These are phyloP conservation scores for Bidens hawaiensis DNA, from an alignment of 140 eudicot genomes.

Conservation along the genomic window DNA sequence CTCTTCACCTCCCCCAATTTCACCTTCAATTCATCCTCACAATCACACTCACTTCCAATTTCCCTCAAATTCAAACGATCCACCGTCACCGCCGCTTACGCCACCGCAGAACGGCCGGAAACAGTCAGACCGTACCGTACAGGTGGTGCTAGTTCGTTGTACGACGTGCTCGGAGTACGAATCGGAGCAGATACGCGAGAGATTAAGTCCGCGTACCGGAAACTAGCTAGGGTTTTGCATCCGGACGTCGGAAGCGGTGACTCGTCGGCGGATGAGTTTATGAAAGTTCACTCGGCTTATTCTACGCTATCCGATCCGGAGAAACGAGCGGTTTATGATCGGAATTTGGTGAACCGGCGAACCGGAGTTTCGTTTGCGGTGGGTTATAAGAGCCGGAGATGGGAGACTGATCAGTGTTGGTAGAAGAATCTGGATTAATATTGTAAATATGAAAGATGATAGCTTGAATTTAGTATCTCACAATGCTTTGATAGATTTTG, in stretches of 20 bases:
- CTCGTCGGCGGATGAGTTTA: conserved; percentile 52
- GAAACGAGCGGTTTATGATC: conserved; percentile 64
- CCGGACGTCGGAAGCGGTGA: conserved; percentile 50
- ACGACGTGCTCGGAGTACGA: conserved; percentile 61
- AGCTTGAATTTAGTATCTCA: background rate
- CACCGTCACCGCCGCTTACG: too few species aligned
- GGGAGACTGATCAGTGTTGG: too few species aligned
- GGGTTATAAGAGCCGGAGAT: too few species aligned
- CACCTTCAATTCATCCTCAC: too few species aligned
- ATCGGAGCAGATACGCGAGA: conserved; percentile 51
- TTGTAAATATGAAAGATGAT: too few species aligned
- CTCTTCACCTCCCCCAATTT: conserved; percentile 20
- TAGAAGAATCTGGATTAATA: too few species aligned
- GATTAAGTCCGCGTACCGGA: conserved; percentile 66
- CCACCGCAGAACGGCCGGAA: conserved; percentile 26
- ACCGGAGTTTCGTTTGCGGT: conserved; percentile 14
- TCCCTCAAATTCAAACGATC: conserved; percentile 14
- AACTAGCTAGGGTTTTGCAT: conserved; percentile 57
- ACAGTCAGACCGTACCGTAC: background rate
- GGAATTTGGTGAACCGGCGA: conserved; percentile 22
- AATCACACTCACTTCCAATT: conserved; percentile 12
- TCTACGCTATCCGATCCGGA: conserved; percentile 53
- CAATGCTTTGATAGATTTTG: conserved; percentile 7
- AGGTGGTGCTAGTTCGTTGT: too few species aligned
- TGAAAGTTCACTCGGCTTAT: conserved; percentile 58